Percentiles rank a stretch among this genome's conserved stretches.
These are phyloP conservation scores for Phaeodactylum tricornutum DNA, from an alignment of 108 stramenopile species.

Conservation along the genomic window DNA sequence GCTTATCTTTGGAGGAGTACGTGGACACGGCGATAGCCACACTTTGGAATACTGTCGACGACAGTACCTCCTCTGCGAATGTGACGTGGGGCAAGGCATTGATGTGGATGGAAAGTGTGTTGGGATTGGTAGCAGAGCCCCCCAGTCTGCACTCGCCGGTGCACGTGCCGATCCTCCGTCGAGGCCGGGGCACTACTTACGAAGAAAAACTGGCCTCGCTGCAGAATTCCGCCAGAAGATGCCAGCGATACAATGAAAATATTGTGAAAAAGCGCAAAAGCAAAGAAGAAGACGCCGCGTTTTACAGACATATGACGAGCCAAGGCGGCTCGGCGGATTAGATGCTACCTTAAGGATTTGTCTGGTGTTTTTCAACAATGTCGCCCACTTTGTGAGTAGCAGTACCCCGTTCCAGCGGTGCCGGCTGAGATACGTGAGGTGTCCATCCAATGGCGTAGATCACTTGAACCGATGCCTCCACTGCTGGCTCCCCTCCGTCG, in stretches of 20 bases:
- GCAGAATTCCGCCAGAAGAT: constrained; percentile 34
- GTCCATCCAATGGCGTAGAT: constrained; percentile 98
- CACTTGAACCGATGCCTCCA: constrained; percentile 75
- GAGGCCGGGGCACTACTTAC: constrained; percentile 71
- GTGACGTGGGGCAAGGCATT: constrained; percentile 32
- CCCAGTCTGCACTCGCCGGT: constrained; percentile 33
- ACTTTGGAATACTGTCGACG: background rate
- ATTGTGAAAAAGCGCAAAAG: constrained; percentile 73
- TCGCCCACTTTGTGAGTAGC: constrained; percentile 64
- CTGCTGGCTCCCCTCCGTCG: background rate
- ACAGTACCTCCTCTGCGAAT: background rate
- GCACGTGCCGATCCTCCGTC: constrained; percentile 59
- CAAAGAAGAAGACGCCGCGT: constrained; percentile 65
- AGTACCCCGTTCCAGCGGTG: constrained; percentile 70
- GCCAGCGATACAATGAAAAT: constrained; percentile 58
- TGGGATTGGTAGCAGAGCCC: constrained; percentile 13
- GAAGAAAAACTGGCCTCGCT: constrained; percentile 78
- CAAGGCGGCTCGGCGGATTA: constrained; percentile 59
- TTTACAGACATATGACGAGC: constrained; percentile 63
- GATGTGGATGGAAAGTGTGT: constrained; percentile 15
- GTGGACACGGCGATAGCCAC: background rate
- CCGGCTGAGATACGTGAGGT: constrained; percentile 86
- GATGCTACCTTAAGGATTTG: no score
- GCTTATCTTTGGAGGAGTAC: background rate
- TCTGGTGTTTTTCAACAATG: constrained; percentile 22